Percentiles rank a stretch among this genome's conserved stretches.
These are phyloP conservation scores for Venturia oleaginea DNA, from an alignment of 2,329 filamentous ascomycete species.

Conservation along the genomic window DNA sequence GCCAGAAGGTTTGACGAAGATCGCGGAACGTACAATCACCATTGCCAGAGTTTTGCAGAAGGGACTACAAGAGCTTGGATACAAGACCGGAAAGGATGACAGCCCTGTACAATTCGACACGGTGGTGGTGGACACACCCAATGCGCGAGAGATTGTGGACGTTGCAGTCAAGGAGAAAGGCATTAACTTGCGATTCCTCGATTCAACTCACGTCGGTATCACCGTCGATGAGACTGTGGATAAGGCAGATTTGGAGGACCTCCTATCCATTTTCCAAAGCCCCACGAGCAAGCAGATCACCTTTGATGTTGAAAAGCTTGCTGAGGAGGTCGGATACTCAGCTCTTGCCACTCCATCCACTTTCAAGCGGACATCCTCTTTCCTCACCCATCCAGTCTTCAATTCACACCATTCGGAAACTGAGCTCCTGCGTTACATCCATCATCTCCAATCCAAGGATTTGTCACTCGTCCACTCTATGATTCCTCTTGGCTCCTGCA, in stretches of 20 bases:
- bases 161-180: conserved; percentile 41
- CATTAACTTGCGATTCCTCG: conserved; percentile 56
- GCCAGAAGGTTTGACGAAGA: conserved; percentile 69
- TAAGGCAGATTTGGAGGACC: conserved; percentile 45
- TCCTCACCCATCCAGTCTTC: conserved; percentile 85
- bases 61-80: conserved; percentile 53
- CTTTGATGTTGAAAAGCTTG: conserved; percentile 23
- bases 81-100: conserved; percentile 51
- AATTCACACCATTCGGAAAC: conserved; percentile 94
- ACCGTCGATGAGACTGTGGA: conserved; percentile 70
- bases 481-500: conserved; percentile 95
- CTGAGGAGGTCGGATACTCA: conserved; percentile 14
- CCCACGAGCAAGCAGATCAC: conserved; percentile 26
- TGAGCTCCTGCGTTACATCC: conserved; percentile 85
- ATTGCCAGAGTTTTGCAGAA: conserved; percentile 62
- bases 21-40: conserved; percentile 68
- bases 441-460: conserved; percentile 89
- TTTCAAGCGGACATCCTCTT: conserved; percentile 63
- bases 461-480: conserved; percentile 91
- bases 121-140: conserved; percentile 65
- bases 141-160: conserved; percentile 44
- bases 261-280: conserved; percentile 47
- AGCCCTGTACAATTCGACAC: conserved; percentile 69
- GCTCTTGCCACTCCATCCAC: conserved; percentile 39
- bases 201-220: conserved; percentile 55